phyloP scores from a whole-genome alignment of 2,329 filamentous ascomycete genomes.

The Hypoxylon sp. region DNA sequence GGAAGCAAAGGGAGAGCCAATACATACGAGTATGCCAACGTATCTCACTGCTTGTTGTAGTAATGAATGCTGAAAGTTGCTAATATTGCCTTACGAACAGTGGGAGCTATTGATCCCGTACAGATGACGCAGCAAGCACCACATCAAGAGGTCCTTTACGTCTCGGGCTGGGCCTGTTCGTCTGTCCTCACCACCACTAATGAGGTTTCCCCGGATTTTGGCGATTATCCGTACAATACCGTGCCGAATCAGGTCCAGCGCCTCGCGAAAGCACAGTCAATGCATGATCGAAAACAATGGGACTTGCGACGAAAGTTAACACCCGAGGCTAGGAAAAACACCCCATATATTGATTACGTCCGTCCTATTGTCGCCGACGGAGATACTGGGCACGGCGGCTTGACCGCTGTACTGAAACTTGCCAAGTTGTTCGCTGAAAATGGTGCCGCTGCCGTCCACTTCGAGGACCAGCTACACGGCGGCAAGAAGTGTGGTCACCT shows the following conservation, averaged over 20 bases:
- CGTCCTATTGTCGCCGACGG: conserved; percentile 96
- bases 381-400: conserved; percentile 93
- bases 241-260: conserved; percentile 98
- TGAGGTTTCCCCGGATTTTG: conserved; percentile 97
- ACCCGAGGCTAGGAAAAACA: conserved; percentile 77
- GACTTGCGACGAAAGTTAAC: conserved; percentile 85
- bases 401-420: conserved; percentile 93
- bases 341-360: conserved; percentile 91
- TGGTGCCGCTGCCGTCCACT: conserved; percentile 94
- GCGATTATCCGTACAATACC: conserved; percentile 99
- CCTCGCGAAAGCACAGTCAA: conserved; percentile 94
- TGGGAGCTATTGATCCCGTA: conserved; percentile 98
- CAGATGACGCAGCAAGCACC: conserved; percentile 99
- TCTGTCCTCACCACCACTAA: conserved; percentile 93
- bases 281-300: conserved; percentile 97
- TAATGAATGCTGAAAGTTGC: neutral
- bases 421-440: conserved; percentile 98
- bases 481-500: conserved; percentile 99
- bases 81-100: conserved; percentile 59
- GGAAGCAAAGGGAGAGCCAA: conserved; percentile 83
- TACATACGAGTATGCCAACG: conserved; percentile 83
- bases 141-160: conserved; percentile 95
- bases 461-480: conserved; percentile 97
- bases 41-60: neutral
- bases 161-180: conserved; percentile 98